Evolutionary conservation across 306 rosid species (phyloP).

Genomic region (Pyrus communis): DNA sequence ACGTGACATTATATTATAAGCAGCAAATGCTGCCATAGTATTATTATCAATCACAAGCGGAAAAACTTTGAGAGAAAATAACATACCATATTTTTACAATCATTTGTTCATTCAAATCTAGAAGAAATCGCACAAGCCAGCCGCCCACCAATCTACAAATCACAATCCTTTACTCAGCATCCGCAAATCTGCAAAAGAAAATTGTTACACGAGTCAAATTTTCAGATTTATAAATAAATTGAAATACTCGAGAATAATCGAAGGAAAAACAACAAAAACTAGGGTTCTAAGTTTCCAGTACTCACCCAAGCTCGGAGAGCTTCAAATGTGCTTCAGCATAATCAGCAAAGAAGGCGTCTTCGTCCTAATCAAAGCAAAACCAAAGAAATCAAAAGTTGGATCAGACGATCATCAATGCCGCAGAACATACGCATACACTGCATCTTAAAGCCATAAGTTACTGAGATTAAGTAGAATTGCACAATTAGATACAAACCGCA

Average conservation of each 20-base stretch:
- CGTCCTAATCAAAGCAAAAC: conserved; percentile 24
- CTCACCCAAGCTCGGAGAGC: conserved; percentile 57
- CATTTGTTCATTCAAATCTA: not conserved
- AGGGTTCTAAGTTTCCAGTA: not conserved
- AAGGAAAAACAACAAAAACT: not conserved
- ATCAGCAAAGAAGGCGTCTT: conserved; percentile 44
- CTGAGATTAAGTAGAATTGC: not conserved
- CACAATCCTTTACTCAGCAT: not conserved
- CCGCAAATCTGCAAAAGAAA: conserved; percentile 20
- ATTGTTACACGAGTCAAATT: not conserved
- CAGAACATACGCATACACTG: not conserved
- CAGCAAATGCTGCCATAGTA: not conserved
- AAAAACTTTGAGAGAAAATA: not conserved
- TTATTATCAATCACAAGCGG: not conserved
- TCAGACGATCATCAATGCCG: not conserved
- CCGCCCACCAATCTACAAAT: not conserved
- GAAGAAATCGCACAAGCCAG: not conserved
- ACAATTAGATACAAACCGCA: conserved; percentile 18
- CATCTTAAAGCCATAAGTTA: not conserved
- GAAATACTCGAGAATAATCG: not conserved
- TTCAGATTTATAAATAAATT: too few species aligned
- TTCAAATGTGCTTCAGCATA: conserved; percentile 45
- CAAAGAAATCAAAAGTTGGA: not conserved
- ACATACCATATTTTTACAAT: not conserved
- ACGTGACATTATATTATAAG: too few species aligned